Percentiles rank a stretch among this genome's conserved stretches.
Evolutionary conservation across 352 stramenopile species (phyloP).

Genomic region (Aphanomyces stellatus): DNA sequence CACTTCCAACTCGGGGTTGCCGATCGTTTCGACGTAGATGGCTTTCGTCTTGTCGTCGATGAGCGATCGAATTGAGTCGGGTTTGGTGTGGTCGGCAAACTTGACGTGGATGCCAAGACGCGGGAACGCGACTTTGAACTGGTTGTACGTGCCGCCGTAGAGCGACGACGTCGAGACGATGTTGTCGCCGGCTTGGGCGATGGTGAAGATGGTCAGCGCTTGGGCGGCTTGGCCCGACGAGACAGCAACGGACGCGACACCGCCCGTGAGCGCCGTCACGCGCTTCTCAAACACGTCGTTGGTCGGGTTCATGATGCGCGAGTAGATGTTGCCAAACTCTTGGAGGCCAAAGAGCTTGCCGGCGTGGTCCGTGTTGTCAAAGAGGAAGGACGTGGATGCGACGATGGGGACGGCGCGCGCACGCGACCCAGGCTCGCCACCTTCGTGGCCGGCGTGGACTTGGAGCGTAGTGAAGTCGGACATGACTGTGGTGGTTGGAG

Average conservation of each 20-base stretch:
- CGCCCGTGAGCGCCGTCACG: conserved; percentile 89
- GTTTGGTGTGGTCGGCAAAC: conserved; percentile 91
- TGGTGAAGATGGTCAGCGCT: conserved; percentile 79
- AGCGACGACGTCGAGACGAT: conserved; percentile 93
- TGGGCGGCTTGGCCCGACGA: conserved; percentile 86
- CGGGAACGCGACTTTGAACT: conserved; percentile 88
- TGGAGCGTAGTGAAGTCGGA: conserved; percentile 23
- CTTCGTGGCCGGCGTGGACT: conserved; percentile 72
- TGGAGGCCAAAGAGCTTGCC: conserved; percentile 65
- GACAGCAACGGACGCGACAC: conserved; percentile 81
- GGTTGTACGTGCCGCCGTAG: conserved; percentile 93
- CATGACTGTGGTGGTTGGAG: neutral
- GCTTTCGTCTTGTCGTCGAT: conserved; percentile 90
- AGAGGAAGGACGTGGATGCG: conserved; percentile 88
- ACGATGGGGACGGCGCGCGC: conserved; percentile 87
- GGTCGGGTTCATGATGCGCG: conserved; percentile 93
- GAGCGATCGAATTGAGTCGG: conserved; percentile 60
- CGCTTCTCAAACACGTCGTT: conserved; percentile 89
- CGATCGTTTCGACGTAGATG: conserved; percentile 90
- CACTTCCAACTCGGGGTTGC: conserved; percentile 93
- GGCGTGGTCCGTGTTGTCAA: conserved; percentile 57
- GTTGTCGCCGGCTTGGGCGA: conserved; percentile 87
- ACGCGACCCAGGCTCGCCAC: conserved; percentile 54
- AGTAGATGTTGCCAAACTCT: conserved; percentile 95
- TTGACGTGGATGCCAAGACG: conserved; percentile 90